phyloP scores from a whole-genome alignment of 176 grass and related monocot species.

The Musa acuminata region DNA sequence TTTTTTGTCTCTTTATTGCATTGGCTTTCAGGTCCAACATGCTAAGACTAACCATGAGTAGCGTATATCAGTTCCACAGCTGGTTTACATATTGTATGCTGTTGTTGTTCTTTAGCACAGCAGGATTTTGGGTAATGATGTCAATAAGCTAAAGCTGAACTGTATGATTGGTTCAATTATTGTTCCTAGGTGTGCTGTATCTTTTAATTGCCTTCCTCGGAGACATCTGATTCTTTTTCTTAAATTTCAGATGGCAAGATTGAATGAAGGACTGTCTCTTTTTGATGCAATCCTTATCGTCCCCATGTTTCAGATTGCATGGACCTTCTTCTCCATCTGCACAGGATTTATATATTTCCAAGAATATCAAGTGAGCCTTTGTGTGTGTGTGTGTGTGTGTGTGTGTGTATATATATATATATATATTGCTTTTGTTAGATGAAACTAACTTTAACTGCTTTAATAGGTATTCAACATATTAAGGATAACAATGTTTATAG shows the following conservation, averaged over 20 bases:
- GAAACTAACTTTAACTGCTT: conserved; percentile 20
- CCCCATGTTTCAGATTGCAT: conserved; percentile 99
- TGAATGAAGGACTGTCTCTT: conserved; percentile 89
- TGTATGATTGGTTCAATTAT: too few species aligned
- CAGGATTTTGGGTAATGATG: conserved; percentile 91
- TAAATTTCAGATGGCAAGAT: conserved; percentile 73
- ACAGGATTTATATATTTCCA: conserved; percentile 99
- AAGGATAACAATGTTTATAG: conserved; percentile 83
- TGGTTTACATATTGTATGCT: conserved; percentile 94
- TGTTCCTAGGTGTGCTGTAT: background rate
- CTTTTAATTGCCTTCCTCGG: background rate
- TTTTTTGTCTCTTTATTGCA: conserved; percentile 7
- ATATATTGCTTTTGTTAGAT: conserved; percentile 8
- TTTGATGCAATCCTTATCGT: conserved; percentile 98
- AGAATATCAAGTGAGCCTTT: conserved; percentile 78
- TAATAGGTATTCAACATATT: conserved; percentile 72
- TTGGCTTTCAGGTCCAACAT: conserved; percentile 70
- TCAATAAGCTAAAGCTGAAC: background rate
- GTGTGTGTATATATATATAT: too few species aligned
- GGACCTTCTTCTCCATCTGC: conserved; percentile 98
- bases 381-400: background rate
- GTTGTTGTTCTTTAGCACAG: conserved; percentile 76
- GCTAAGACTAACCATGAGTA: conserved; percentile 84
- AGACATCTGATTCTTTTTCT: conserved; percentile 23
- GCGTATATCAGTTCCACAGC: conserved; percentile 79